Base-by-base conservation (phyloP, 2,329 filamentous ascomycete genomes). In the Tolypocladium pustulatum region DNA sequence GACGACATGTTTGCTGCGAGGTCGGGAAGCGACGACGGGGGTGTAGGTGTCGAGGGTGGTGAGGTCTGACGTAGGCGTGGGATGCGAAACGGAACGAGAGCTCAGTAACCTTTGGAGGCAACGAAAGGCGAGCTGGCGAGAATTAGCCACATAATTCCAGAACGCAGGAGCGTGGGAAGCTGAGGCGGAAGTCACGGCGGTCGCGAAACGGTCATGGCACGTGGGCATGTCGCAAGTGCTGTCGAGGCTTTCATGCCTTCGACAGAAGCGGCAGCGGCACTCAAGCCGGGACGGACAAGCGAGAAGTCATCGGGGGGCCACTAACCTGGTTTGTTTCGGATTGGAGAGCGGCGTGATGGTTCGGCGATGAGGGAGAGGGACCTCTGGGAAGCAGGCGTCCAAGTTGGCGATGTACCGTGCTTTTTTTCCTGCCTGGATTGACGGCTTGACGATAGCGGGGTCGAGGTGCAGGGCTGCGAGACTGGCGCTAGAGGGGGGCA, bases 1-100 rank as follows among this genome's bases (percentile, higher is more conserved):
- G 78, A 71, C 69, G 86, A 86, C 87, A 89, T 90, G 59, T 51
- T 58, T 22, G 17, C 40, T 57, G 55, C 17, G 22, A 38, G 17
- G 51, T 30, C 17, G 41, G 36, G 8, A 27, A 22, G 9, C 34
- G 41, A n/a, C 36, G 57, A 27, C 34, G 51, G n/a, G 49, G 49
- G 30, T 34, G 30, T 34, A 22, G 38, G 25, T 55, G 57, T 46
- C 30, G 40, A 30, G 17, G n/a, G 40, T 52, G 30, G 49, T 52
- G 49, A 52, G 49, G 22, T 32, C 17, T 13, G 49, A n/a, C 27
- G 49, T 12, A 34, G 49, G 17, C 49, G 49, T 52, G 10, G 49
- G 9, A 8, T 12, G 49, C 20, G 49, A 34, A 32, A 22, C 9
- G 30, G 46, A n/a, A 51, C 27, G 46, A 51, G 25, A 30, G 46